Conservation (phyloP, 1,284 basidiomycete genomes). For the Marasmius tenuissimus region DNA sequence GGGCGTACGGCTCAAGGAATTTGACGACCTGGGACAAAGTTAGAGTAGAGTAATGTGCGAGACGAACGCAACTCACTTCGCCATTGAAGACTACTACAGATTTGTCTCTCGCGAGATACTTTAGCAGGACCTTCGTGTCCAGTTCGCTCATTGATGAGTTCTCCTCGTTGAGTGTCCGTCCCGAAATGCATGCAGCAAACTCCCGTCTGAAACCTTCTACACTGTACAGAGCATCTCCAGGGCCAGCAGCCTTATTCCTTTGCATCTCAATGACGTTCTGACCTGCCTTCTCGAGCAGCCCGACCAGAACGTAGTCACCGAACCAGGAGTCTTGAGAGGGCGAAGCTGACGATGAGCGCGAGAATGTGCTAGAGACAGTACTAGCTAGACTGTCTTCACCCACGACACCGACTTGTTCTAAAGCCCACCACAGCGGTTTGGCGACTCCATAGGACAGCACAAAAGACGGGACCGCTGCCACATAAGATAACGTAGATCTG, state of each 20-base stretch:
- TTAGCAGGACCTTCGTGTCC: conserved; percentile 74
- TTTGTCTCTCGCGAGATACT: conserved; percentile 79
- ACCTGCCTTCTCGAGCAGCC: conserved; percentile 66
- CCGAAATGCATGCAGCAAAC: conserved; percentile 49
- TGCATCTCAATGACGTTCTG: conserved; percentile 57
- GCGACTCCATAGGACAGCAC: conserved; percentile 59
- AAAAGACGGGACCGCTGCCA: conserved; percentile 46
- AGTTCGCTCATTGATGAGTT: conserved; percentile 39
- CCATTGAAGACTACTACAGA: conserved; percentile 60
- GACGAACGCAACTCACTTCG: conserved; percentile 46
- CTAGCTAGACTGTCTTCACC: conserved; percentile 49
- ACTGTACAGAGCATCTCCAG: conserved; percentile 66
- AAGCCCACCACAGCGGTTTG: conserved; percentile 84
- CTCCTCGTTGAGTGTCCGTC: conserved; percentile 22
- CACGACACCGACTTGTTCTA: conserved; percentile 76
- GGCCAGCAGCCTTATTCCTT: conserved; percentile 45
- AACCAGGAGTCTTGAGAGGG: conserved; percentile 66
- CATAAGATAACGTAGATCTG: conserved; percentile 61
- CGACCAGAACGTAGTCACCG: conserved; percentile 78
- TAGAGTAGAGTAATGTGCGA: not conserved
- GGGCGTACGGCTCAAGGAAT: conserved; percentile 48
- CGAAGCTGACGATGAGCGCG: conserved; percentile 22
- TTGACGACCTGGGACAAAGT: conserved; percentile 65
- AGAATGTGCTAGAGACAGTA: conserved; percentile 20
- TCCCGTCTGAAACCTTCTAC: conserved; percentile 59